Base-by-base conservation (phyloP, 2,329 filamentous ascomycete species). In the Venturia effusa region DNA sequence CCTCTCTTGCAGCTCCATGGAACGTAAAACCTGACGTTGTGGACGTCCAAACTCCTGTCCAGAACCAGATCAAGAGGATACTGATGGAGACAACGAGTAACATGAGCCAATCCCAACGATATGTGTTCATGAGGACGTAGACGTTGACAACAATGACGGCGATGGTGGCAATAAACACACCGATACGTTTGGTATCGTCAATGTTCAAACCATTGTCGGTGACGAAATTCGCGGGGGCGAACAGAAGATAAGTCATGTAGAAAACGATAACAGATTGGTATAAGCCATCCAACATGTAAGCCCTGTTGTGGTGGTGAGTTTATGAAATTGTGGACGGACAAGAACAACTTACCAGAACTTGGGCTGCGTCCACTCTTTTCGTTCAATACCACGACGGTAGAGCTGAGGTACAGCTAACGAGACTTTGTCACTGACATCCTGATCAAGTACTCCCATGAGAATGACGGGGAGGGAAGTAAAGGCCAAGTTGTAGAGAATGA, bases 81-180 rank as follows among this genome's bases (percentile, higher is more conserved):
- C 92, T 96, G 74, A 97, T 83, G 30, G 77, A 77, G 61, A 95
- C 88, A 67, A 97, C 88, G 65, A 96, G 79, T 27, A 92, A 76
- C 77, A 95, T 95, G 70, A 99, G 81, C 93, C 93, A 99, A 74
- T 99, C 94, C 94, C 94, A 99, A 66, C 93, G 86, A 75, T 96
- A 97, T 0, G 90, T 95, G 77, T 99, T 99, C 78, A 97, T 86
- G 68, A 99, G 80, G 69, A 99, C 90, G 78, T 97, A 99, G 65
- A 88, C 79, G 75, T 99, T 99, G 80, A 96, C 95, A 48, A 90
- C 88, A 68, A 96, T 78, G 65, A 99, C 87, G 7, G 90, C 87
- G 17, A 90, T 89, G 64, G 90, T 90, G 3, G 87, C 92, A 69
- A 97, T 85, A 74, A 94, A 95, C 62, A 90, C 84, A 70, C 94